Base-by-base conservation (phyloP, 1,284 basidiomycete genomes). In the Leccinum idahoense region DNA sequence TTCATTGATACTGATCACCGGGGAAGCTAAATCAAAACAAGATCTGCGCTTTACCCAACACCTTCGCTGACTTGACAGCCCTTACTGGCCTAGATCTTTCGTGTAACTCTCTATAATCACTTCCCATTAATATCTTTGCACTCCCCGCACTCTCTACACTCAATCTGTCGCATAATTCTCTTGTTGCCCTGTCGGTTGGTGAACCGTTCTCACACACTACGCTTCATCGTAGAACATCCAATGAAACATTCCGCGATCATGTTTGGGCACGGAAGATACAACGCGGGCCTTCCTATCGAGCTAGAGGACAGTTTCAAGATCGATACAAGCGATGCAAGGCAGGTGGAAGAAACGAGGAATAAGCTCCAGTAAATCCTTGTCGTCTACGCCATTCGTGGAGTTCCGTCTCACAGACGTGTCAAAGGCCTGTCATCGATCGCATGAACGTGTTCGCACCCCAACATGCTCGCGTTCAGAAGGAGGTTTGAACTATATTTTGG, bases 71-170 rank as follows among this genome's bases (percentile, higher is more conserved):
- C 72, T 77, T 92, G 57, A 82, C 82, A 2, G 80, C 81, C 11
- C 79, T 92, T 23, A 84, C 84, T 8, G 78, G 75, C 39, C 75
- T 92, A 65, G 88, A 92, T 74, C 74, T 92, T 23, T 90, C 89
- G 0, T 80, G 88, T 71, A 93, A 92, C 72, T 73, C 78, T 4
- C 78, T 93, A 23, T 80, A 80, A 1, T 76, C 80, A 2, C 76
- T 92, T 15, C 90, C 90, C 1, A 66, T 76, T 39, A 82, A 86
- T 66, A 68, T 92, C 39, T 92, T 87, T 69, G 79, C 87, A 7
- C 81, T 93, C 37, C 88, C 90, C 5, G 77, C 84, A 54, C 80
- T 93, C 18, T 79, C 82, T 4, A 80, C 74, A 26, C 78, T 93
- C 59, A 89, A 92, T 67, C 64, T 92, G 11, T 88, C 90, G 2